Conservation (phyloP, 345 rosid species). For the thale cress (Arabidopsis thaliana) region TAIR10.1 NC_003070.9:29079001-29079500, state of each 20-base stretch:
- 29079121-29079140: conserved; percentile 2
- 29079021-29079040: conserved; percentile 9
- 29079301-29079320: conserved; percentile 11
- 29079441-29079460: conserved; percentile 16
- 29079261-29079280: conserved; percentile 30
- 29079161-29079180: conserved; percentile 27
- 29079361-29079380: neutral
- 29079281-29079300: conserved; percentile 30
- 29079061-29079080: neutral
- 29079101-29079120: neutral
- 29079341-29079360: conserved; percentile 25
- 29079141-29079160: conserved; percentile 29
- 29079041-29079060: conserved; percentile 8
- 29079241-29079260: conserved; percentile 33
- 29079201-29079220: conserved; percentile 25
- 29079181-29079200: neutral
- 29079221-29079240: conserved; percentile 26
- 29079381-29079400: conserved; percentile 14
- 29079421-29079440: conserved; percentile 30
- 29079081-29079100: conserved; percentile 2
- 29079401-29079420: conserved; percentile 25
- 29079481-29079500: neutral
- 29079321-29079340: neutral
- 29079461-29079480: conserved; percentile 19
- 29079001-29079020: neutral